A percentile compares a stretch with the other conserved stretches of the same genome.
These are phyloP conservation scores for Catenaria anguillulae DNA, from an alignment of 371 early-diverging fungal genomes.

Conservation along the genomic window DNA sequence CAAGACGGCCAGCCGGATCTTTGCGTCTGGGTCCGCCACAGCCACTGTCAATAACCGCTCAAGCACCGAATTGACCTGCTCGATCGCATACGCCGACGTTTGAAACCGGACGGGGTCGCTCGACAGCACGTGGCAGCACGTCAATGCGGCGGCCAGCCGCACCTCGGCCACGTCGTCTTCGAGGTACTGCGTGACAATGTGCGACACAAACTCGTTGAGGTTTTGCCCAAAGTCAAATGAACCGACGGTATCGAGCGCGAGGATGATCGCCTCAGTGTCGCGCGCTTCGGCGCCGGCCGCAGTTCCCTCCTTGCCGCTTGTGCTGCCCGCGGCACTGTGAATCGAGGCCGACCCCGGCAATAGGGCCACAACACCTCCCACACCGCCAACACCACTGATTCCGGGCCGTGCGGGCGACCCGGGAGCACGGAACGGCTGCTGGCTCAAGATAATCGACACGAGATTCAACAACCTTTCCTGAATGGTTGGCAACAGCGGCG, in stretches of 20 bases:
- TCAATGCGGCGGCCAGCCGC: conserved; percentile 72
- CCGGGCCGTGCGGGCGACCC: conserved; percentile 42
- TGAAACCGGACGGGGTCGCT: conserved; percentile 43
- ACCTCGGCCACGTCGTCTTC: conserved; percentile 70
- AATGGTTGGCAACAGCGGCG: conserved; percentile 64
- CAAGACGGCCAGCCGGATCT: conserved; percentile 64
- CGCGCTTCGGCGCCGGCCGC: conserved; percentile 29
- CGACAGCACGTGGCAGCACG: conserved; percentile 60
- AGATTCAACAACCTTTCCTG: conserved; percentile 82
- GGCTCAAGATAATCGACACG: conserved; percentile 69
- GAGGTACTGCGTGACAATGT: conserved; percentile 68
- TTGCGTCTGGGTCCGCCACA: conserved; percentile 72
- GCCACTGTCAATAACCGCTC: conserved; percentile 76
- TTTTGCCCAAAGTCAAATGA: conserved; percentile 78
- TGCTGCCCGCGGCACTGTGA: too few species aligned
- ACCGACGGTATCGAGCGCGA: conserved; percentile 75
- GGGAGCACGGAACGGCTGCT: conserved; percentile 68
- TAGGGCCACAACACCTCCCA: not conserved
- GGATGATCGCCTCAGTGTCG: conserved; percentile 58
- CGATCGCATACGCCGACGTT: conserved; percentile 66
- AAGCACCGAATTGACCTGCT: conserved; percentile 75
- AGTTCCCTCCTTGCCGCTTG: too few species aligned
- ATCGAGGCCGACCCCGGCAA: not conserved
- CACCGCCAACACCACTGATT: not conserved
- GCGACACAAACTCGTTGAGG: conserved; percentile 79